These are phyloP conservation scores for Saccharomyces hybrid DNA, from an alignment of 1,139 yeast species.

Conservation along the genomic window DNA sequence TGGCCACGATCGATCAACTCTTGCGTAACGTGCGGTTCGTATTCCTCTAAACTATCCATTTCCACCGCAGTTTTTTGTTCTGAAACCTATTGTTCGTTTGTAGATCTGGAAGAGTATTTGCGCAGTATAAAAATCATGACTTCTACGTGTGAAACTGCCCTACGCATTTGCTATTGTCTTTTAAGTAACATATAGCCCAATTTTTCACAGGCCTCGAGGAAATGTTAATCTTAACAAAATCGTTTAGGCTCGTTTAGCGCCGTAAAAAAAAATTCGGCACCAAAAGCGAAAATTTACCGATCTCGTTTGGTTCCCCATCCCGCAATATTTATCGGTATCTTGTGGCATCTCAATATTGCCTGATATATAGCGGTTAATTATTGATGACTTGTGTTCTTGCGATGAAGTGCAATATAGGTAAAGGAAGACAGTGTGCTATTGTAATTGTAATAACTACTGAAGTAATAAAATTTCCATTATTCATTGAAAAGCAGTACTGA, in stretches of 20 bases:
- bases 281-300: not conserved
- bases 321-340: not conserved
- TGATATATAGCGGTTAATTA: not conserved
- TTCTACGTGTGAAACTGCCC: not conserved
- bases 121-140: not conserved
- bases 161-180: not conserved
- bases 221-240: not conserved
- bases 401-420: not conserved
- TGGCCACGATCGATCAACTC: constrained; percentile 20
- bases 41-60: constrained; percentile 4
- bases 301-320: not conserved
- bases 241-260: not conserved
- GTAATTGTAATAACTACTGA: not conserved
- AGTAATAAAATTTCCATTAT: not conserved
- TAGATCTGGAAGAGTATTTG: not conserved
- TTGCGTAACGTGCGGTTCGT: constrained; percentile 5
- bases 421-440: not conserved
- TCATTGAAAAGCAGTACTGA: not conserved
- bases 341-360: not conserved
- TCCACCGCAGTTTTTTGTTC: constrained; percentile 1
- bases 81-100: constrained; percentile 1
- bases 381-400: not conserved
- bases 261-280: not conserved
- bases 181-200: not conserved
- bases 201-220: not conserved